These are phyloP conservation scores for Beauveria caledonica DNA, from an alignment of 2,329 filamentous ascomycete species.

Conservation along the genomic window DNA sequence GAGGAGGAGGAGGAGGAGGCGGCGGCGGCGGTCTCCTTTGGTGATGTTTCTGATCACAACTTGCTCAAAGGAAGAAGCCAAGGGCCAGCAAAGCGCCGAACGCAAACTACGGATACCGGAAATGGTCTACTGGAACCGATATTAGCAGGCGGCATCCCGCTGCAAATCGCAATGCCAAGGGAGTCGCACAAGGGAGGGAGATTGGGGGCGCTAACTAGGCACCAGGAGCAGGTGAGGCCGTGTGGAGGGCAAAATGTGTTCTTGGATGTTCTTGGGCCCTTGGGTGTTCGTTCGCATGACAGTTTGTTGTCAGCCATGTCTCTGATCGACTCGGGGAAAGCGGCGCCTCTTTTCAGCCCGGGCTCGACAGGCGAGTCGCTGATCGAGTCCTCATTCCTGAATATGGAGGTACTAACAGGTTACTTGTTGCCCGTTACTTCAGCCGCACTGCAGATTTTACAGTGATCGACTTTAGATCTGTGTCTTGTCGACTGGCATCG, in stretches of 20 bases:
- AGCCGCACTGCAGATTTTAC: not conserved
- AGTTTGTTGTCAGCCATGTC: slow-evolving; percentile 12
- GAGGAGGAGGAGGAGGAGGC: too few species aligned
- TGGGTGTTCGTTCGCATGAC: slow-evolving; percentile 5
- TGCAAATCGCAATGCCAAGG: slow-evolving; percentile 6
- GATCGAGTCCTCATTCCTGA: too few species aligned
- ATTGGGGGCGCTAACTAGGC: slow-evolving; percentile 6
- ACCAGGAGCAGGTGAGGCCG: not conserved
- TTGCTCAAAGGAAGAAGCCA: too few species aligned
- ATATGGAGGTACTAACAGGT: too few species aligned
- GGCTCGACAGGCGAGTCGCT: too few species aligned
- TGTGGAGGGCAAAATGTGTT: not conserved
- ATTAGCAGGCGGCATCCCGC: not conserved
- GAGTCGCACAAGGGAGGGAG: slow-evolving; percentile 5
- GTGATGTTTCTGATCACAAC: too few species aligned
- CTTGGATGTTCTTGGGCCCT: not conserved
- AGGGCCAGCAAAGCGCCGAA: too few species aligned
- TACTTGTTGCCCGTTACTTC: not conserved
- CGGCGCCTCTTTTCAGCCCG: not conserved
- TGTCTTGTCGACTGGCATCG: not conserved
- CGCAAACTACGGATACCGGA: not conserved
- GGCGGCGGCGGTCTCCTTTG: too few species aligned
- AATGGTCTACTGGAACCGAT: not conserved
- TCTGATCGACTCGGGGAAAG: slow-evolving; percentile 11
- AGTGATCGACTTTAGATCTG: not conserved